These are phyloP conservation scores for Xylariales sp. DNA, from an alignment of 2,329 filamentous ascomycete species.

Conservation along the genomic window DNA sequence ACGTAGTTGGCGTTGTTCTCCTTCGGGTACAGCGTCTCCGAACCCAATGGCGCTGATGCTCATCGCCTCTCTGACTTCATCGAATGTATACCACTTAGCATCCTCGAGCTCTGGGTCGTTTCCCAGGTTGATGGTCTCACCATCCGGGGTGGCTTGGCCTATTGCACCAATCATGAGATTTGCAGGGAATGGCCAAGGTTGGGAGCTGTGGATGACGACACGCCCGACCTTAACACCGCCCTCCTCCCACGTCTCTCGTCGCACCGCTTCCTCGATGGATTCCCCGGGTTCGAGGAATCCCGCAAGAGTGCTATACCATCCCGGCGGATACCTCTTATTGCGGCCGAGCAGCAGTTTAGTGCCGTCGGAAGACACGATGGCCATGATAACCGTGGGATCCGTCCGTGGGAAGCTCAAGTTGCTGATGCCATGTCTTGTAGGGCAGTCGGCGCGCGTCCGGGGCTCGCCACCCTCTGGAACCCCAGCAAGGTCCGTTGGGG, in stretches of 20 bases:
- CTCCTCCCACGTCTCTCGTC: slow-evolving; percentile 89
- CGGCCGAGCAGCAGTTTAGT: slow-evolving; percentile 85
- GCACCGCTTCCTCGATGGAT: slow-evolving; percentile 85
- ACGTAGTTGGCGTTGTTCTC: slow-evolving; percentile 79
- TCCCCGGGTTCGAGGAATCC: slow-evolving; percentile 89
- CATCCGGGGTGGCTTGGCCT: slow-evolving; percentile 81
- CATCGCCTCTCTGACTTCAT: slow-evolving; percentile 83
- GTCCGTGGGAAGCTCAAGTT: slow-evolving; percentile 94
- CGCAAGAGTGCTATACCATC: slow-evolving; percentile 91
- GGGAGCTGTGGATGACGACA: slow-evolving; percentile 84
- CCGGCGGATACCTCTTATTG: slow-evolving; percentile 81
- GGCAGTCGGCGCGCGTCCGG: slow-evolving; percentile 74
- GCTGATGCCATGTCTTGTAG: slow-evolving; percentile 84
- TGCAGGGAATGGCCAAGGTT: slow-evolving; percentile 89
- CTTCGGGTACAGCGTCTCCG: slow-evolving; percentile 69
- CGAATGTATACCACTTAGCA: slow-evolving; percentile 87
- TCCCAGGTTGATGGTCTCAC: slow-evolving; percentile 83
- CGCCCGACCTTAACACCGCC: slow-evolving; percentile 80
- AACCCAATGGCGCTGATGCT: slow-evolving; percentile 70
- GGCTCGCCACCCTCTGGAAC: slow-evolving; percentile 54
- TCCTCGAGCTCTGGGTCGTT: slow-evolving; percentile 93
- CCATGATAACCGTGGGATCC: slow-evolving; percentile 95
- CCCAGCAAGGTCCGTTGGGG: slow-evolving; percentile 72
- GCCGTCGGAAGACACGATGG: slow-evolving; percentile 84
- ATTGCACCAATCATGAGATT: slow-evolving; percentile 90